Base-by-base conservation (phyloP, 495 filamentous ascomycete species). In the Podospora pseudoanserina region DNA sequence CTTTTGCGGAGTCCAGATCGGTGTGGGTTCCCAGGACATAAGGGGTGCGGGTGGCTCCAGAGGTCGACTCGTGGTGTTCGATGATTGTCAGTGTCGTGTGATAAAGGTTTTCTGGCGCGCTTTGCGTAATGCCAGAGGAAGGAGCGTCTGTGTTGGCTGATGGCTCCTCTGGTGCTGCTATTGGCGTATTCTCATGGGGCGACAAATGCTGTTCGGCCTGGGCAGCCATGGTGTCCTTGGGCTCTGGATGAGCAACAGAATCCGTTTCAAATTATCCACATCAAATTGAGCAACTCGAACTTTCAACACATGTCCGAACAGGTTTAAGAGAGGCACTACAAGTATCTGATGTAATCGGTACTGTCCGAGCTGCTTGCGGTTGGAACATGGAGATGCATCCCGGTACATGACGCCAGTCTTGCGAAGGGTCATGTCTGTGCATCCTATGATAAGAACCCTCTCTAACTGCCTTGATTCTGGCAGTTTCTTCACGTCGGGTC, bases 11-110 rank as follows among this genome's bases (percentile, higher is more conserved):
- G 0, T 65, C 15, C 1, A 79, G 70, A 39, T 64, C 73, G 9
- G 76, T 78, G 70, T 80, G 79, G 0, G 81, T 81, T 20, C 72
- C 77, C 1, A 83, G 75, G 34, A 81, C 74, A 71, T 77, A 75
- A 39, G 76, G 73, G 9, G 20, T 68, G 4, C 69, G 68, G 20
- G 67, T 79, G n/a, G 74, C 67, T 28, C 78, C 77, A 0, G 69
- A 76, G 27, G 76, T 76, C 63, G 77, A 72, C 44, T 56, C 60
- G 61, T 73, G 72, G 65, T 65, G 76, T 66, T 79, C 76, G 64
- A 75, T 75, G 5, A 82, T 74, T 3, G 77, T 80, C 18, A 81
- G 66, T 53, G 75, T 77, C 27, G 79, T 78, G 68, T 81, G 79
- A 72, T 71, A 83, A 9, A 83, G 74, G 15, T 71, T 57, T 56